Conservation (phyloP, 108 stramenopile genomes). For the Pseudonitzschia multiseries region DNA sequence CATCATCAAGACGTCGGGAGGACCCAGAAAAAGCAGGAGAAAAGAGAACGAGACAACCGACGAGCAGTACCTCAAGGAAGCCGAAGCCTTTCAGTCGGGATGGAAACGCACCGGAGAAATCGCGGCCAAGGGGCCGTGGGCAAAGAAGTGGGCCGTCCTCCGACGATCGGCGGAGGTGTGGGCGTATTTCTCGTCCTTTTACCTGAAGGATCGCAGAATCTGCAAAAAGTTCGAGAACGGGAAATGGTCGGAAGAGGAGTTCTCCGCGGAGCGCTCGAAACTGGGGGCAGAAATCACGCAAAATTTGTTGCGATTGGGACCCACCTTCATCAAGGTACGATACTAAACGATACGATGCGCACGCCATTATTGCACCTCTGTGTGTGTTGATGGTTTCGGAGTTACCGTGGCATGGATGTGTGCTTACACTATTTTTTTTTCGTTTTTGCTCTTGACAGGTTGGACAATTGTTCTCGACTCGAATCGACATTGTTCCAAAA, state of each 20-base stretch:
- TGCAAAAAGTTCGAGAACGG: slow-evolving; percentile 71
- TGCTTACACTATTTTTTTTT: neutral
- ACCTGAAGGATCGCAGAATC: slow-evolving; percentile 79
- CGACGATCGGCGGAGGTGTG: slow-evolving; percentile 87
- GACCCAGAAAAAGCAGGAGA: slow-evolving; percentile 10
- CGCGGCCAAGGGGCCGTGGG: slow-evolving; percentile 71
- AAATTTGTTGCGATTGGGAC: slow-evolving; percentile 90
- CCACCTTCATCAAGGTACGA: slow-evolving; percentile 90
- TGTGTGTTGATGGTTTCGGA: too few species aligned
- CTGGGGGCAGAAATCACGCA: slow-evolving; percentile 86
- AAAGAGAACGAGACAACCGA: slow-evolving; percentile 29
- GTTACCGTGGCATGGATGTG: neutral
- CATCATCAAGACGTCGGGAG: slow-evolving; percentile 46
- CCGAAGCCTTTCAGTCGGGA: slow-evolving; percentile 74
- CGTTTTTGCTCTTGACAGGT: slow-evolving; percentile 57
- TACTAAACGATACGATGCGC: too few species aligned
- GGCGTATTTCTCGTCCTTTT: slow-evolving; percentile 87
- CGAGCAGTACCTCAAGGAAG: slow-evolving; percentile 65
- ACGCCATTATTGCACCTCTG: neutral
- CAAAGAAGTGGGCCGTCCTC: slow-evolving; percentile 75
- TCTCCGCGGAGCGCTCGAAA: slow-evolving; percentile 68
- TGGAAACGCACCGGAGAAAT: slow-evolving; percentile 89
- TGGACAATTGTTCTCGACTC: slow-evolving; percentile 93
- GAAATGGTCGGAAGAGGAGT: slow-evolving; percentile 66
- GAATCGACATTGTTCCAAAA: slow-evolving; percentile 94